These are phyloP conservation scores for Areca catechu DNA, from an alignment of 176 grass and related monocot genomes.

Conservation along the genomic window DNA sequence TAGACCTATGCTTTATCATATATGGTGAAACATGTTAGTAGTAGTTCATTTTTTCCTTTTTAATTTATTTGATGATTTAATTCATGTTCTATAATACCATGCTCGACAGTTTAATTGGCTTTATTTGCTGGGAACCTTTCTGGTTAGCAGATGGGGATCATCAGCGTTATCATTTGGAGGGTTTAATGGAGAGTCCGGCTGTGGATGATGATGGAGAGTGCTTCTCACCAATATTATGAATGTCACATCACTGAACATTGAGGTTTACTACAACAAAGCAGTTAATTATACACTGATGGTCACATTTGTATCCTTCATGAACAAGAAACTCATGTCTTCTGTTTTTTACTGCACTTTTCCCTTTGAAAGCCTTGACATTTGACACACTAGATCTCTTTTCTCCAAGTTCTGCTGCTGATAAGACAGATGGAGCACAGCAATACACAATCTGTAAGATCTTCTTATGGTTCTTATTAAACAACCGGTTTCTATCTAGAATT, in stretches of 20 bases:
- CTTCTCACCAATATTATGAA: conserved; percentile 79
- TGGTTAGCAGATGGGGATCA: conserved; percentile 59
- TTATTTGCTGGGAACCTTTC: not conserved
- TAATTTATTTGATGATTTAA: too few species aligned
- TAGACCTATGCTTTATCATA: too few species aligned
- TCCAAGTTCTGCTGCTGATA: conserved; percentile 91
- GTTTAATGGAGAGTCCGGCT: conserved; percentile 73
- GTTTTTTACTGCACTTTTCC: conserved; percentile 6
- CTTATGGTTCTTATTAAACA: too few species aligned
- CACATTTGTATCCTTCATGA: conserved; percentile 95
- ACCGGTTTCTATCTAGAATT: too few species aligned
- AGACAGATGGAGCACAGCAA: conserved; percentile 99
- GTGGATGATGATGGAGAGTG: conserved; percentile 88
- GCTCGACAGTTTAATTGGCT: too few species aligned
- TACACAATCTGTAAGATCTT: conserved; percentile 71
- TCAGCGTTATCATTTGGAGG: conserved; percentile 79
- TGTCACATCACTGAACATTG: conserved; percentile 91
- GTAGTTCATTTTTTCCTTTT: too few species aligned
- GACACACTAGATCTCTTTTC: conserved; percentile 69
- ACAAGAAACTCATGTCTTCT: conserved; percentile 12
- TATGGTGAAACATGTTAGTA: too few species aligned
- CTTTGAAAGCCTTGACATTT: conserved; percentile 35
- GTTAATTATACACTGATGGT: conserved; percentile 99
- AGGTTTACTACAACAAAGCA: conserved; percentile 99
- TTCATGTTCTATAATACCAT: too few species aligned